Percentiles rank a stretch among this genome's conserved stretches.
Conservation (phyloP, 768 basidiomycete genomes). For the Paxillus ammoniavirescens region DNA sequence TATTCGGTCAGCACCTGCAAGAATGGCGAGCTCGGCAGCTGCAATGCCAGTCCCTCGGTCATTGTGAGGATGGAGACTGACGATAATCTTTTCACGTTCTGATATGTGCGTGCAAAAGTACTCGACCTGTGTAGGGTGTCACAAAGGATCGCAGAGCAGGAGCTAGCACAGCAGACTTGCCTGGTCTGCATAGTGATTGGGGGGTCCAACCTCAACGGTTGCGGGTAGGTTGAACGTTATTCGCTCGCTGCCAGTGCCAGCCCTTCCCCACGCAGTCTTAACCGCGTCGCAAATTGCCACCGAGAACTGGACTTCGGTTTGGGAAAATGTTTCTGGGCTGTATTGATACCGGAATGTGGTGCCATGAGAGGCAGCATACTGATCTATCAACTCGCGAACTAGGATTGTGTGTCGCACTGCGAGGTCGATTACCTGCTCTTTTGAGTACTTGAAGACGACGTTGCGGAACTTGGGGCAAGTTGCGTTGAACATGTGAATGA, state of each 20-base stretch:
- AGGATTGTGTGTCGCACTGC: slow-evolving; percentile 87
- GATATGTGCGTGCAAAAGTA: slow-evolving; percentile 85
- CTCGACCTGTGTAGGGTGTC: slow-evolving; percentile 66
- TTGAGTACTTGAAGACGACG: slow-evolving; percentile 94
- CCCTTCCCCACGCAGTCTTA: slow-evolving; percentile 88
- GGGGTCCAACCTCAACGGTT: slow-evolving; percentile 95
- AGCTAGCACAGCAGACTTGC: slow-evolving; percentile 37
- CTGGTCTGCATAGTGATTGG: slow-evolving; percentile 98
- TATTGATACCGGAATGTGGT: slow-evolving; percentile 95
- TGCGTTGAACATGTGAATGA: slow-evolving; percentile 99
- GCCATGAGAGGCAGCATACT: slow-evolving; percentile 79
- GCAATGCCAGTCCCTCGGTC: slow-evolving; percentile 98
- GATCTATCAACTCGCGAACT: slow-evolving; percentile 80
- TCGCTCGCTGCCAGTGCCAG: slow-evolving; percentile 72
- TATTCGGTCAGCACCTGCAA: slow-evolving; percentile 95
- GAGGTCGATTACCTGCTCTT: slow-evolving; percentile 87
- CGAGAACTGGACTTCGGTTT: slow-evolving; percentile 95
- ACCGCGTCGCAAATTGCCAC: slow-evolving; percentile 93
- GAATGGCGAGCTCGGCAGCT: slow-evolving; percentile 85
- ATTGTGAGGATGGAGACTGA: slow-evolving; percentile 96
- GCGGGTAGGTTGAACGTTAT: slow-evolving; percentile 98
- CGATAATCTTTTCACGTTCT: slow-evolving; percentile 85
- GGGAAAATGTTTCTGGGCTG: slow-evolving; percentile 97
- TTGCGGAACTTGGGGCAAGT: slow-evolving; percentile 91
- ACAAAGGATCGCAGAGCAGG: background rate